A percentile compares a stretch with the other conserved stretches of the same genome.
Conservation (phyloP, 208 protist species). For the Porcisia hertigi region DNA sequence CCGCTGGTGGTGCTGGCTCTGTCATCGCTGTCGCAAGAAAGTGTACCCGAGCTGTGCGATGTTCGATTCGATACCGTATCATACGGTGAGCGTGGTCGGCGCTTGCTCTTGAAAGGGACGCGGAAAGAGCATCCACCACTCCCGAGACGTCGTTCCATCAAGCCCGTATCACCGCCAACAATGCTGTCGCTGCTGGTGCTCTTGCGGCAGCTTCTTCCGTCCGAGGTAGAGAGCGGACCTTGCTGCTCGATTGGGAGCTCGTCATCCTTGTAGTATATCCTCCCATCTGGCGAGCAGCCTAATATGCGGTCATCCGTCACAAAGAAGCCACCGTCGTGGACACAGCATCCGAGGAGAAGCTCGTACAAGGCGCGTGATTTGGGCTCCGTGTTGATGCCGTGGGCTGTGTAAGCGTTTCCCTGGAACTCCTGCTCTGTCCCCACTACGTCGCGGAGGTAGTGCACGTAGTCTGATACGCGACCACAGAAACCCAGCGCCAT, state of each 20-base stretch:
- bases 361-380: constrained; percentile 87
- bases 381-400: constrained; percentile 82
- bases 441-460: constrained; percentile 75
- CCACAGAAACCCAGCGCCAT: constrained; percentile 83
- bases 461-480: constrained; percentile 77
- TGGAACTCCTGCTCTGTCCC: constrained; percentile 81
- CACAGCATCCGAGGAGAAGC: constrained; percentile 62
- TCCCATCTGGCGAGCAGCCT: constrained; percentile 85
- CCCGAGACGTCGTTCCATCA: neutral
- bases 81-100: constrained; percentile 4
- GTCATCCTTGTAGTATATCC: constrained; percentile 15
- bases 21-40: neutral
- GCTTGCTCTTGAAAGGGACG: constrained; percentile 52
- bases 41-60: neutral
- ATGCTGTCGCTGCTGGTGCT: neutral
- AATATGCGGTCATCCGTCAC: constrained; percentile 56
- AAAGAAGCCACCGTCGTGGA: constrained; percentile 86
- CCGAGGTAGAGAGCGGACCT: neutral
- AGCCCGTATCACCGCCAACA: neutral
- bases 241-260: constrained; percentile 10
- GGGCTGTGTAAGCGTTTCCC: constrained; percentile 74
- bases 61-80: neutral
- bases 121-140: constrained; percentile 26
- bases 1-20: neutral
- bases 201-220: neutral